A percentile compares a stretch with the other conserved stretches of the same genome.
Conservation (phyloP, 805 yeast species). For the Wickerhamomyces silvicola region DNA sequence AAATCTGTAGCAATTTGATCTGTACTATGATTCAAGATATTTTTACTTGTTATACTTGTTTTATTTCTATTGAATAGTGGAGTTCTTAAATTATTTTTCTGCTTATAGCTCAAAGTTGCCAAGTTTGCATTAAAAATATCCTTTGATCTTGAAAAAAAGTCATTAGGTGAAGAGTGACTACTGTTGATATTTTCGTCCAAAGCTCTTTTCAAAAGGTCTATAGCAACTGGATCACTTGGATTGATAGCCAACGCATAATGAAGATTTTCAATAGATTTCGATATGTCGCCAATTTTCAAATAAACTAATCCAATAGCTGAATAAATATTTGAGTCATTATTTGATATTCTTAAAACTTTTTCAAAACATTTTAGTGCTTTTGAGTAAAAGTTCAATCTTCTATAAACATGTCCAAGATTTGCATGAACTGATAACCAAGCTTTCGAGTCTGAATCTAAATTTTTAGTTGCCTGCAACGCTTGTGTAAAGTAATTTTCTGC, state of each 20-base stretch:
- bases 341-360: conserved; percentile 63
- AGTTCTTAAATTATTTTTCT: conserved; percentile 14
- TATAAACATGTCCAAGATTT: conserved; percentile 83
- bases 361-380: conserved; percentile 72
- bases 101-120: conserved; percentile 23
- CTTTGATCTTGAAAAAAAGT: conserved; percentile 25
- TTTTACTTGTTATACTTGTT: conserved; percentile 1
- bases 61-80: conserved; percentile 24
- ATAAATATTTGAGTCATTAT: conserved; percentile 66
- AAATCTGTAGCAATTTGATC: conserved; percentile 22
- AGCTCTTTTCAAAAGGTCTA: conserved; percentile 76
- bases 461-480: conserved; percentile 65
- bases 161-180: conserved; percentile 4
- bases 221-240: conserved; percentile 79
- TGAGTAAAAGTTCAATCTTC: conserved; percentile 54
- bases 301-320: conserved; percentile 83
- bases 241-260: conserved; percentile 76
- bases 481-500: conserved; percentile 68
- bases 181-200: conserved; percentile 44
- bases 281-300: conserved; percentile 57
- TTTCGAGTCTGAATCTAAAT: conserved; percentile 68
- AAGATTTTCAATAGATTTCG: conserved; percentile 65
- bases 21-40: conserved; percentile 13
- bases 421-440: conserved; percentile 83
- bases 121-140: conserved; percentile 20